Percentiles rank a stretch among this genome's conserved stretches.
phyloP scores from a whole-genome alignment of 352 stramenopile genomes.

The Plasmopara muralis region DNA sequence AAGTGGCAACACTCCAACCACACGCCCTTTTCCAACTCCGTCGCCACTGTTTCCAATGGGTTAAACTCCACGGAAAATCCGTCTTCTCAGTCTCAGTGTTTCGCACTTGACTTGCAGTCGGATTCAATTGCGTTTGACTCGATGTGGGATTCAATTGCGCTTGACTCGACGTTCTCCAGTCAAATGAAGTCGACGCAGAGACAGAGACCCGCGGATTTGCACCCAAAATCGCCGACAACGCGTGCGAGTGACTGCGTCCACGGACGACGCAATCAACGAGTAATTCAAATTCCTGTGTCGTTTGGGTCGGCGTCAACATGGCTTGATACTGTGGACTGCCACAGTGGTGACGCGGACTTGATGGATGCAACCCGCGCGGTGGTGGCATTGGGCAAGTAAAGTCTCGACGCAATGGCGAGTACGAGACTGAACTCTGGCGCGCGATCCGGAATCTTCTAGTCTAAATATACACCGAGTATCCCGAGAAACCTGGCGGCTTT shows the following conservation, averaged over 20 bases:
- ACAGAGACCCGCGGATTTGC: constrained; percentile 14
- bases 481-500: not conserved
- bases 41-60: constrained; percentile 22
- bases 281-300: constrained; percentile 10
- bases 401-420: not conserved
- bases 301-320: constrained; percentile 22
- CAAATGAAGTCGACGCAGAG: constrained; percentile 14
- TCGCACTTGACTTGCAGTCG: constrained; percentile 1
- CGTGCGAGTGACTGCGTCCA: constrained; percentile 38
- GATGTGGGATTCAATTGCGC: constrained; percentile 14
- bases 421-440: constrained; percentile 8
- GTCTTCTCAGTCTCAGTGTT: constrained; percentile 23
- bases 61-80: constrained; percentile 23
- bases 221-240: constrained; percentile 36
- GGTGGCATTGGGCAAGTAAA: too few relatives aligned
- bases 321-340: constrained; percentile 35
- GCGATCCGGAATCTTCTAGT: not conserved
- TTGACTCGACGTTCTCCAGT: constrained; percentile 22
- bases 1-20: constrained; percentile 28
- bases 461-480: not conserved
- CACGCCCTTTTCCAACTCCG: constrained; percentile 15
- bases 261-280: constrained; percentile 7
- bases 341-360: not conserved
- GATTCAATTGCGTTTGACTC: constrained; percentile 16
- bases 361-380: not conserved